Conservation (phyloP, 2,329 filamentous ascomycete species). For the Hypoxylon sp. region DNA sequence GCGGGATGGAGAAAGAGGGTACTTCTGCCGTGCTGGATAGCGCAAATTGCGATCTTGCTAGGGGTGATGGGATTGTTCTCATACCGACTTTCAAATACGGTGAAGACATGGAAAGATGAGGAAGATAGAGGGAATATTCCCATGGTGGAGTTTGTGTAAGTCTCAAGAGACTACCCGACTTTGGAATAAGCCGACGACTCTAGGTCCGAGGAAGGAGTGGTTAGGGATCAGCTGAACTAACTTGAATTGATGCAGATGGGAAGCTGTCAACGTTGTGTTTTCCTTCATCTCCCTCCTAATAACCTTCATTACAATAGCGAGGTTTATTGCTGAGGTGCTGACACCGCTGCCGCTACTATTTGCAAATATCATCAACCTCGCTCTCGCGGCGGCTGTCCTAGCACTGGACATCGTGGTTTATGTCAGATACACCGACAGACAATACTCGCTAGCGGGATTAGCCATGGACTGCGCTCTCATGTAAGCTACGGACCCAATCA, state of each 20-base stretch:
- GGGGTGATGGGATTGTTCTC: conserved; percentile 67
- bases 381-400: conserved; percentile 63
- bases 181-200: not conserved
- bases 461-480: conserved; percentile 64
- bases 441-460: conserved; percentile 66
- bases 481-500: conserved; percentile 55
- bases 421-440: conserved; percentile 59
- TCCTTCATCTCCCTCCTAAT: conserved; percentile 63
- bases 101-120: conserved; percentile 60
- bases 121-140: conserved; percentile 59
- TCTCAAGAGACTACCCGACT: conserved; percentile 32
- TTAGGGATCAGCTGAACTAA: conserved; percentile 15
- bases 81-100: conserved; percentile 65
- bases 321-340: conserved; percentile 64
- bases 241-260: conserved; percentile 62
- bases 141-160: conserved; percentile 67
- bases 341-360: conserved; percentile 70
- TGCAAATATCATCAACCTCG: conserved; percentile 65
- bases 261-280: conserved; percentile 66
- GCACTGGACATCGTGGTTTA: conserved; percentile 68
- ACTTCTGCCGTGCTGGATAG: conserved; percentile 65
- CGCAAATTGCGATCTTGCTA: conserved; percentile 64
- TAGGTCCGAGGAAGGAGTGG: no score
- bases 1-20: conserved; percentile 66
- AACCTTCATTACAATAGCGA: conserved; percentile 64